phyloP scores from a whole-genome alignment of 2,329 filamentous ascomycete species.

The Colletotrichum spaethianum region DNA sequence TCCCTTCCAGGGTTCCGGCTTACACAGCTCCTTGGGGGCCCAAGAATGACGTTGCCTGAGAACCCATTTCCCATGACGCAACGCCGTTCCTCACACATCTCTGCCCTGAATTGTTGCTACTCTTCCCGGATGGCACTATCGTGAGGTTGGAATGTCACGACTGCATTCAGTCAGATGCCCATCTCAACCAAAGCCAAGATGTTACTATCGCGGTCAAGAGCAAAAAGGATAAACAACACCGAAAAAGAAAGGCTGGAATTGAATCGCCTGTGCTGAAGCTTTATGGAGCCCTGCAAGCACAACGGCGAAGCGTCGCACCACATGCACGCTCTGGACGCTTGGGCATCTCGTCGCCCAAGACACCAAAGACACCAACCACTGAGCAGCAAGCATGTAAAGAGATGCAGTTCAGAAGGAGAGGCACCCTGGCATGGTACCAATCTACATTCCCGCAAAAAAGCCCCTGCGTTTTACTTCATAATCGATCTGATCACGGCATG shows the following conservation, averaged over 20 bases:
- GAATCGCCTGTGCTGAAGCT: background rate
- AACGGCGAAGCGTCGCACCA: background rate
- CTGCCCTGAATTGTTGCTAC: background rate
- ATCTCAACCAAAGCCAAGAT: background rate
- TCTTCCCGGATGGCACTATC: background rate
- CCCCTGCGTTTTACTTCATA: constrained; percentile 11
- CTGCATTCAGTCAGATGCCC: background rate
- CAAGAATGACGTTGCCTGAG: constrained; percentile 25
- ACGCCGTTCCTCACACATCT: constrained; percentile 9
- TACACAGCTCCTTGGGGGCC: background rate
- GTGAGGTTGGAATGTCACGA: background rate
- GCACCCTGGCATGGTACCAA: background rate
- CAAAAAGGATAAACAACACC: background rate
- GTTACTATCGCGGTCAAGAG: background rate
- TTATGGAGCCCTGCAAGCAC: background rate
- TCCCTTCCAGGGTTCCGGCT: background rate
- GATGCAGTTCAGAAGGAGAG: background rate
- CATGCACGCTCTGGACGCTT: constrained; percentile 1
- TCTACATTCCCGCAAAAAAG: background rate
- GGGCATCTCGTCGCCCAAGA: background rate
- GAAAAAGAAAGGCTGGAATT: background rate
- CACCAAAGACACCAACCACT: background rate
- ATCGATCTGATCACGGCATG: background rate
- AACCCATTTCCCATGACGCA: background rate
- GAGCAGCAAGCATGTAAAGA: background rate